Base-by-base conservation (phyloP, 1,139 yeast species). In the Protomyces arabidopsidicola region DNA sequence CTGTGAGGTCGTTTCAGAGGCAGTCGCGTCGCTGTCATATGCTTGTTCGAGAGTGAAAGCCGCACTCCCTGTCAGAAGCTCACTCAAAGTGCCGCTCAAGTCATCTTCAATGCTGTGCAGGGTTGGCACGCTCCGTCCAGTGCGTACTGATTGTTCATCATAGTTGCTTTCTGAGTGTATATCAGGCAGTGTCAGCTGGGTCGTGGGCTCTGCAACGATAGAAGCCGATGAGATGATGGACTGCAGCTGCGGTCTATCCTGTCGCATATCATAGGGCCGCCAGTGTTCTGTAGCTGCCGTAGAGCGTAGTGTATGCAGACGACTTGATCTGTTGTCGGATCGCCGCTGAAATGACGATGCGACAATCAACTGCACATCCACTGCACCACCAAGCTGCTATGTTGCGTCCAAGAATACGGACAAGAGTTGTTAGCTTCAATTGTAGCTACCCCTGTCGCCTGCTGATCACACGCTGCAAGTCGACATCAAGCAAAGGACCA, bases 21-120 rank as follows among this genome's bases (percentile, higher is more conserved):
- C 51, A 5, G 24, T 31, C 16, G 27, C n/a, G 53, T 24, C 53
- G 16, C 36, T 27, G 4, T 45, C 48, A 22, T 54, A 35, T 12
- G 12, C 18, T 12, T 39, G 27, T 9, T 20, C n/a, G 24, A n/a
- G 1, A 1, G 9, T 4, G 4, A 27, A 22, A 1, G 12, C 45
- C 6, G n/a, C 16, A n/a, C 18, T 6, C 0, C 6, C 18, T 6
- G 24, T 4, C 34, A 50, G 34, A 10, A 31, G 27, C 45, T 55
- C 53, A 31, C 34, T n/a, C 31, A 55, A n/a, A 6, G 53, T 39
- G n/a, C 38, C 45, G 16, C 38, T 51, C 35, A 55, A 22, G 34
- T 45, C 54, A 10, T 51, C 48, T 2, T 48, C 60, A n/a, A 45
- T 22, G 34, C 60, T 55, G 35, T 35, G 60, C 27, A 45, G n/a